Conservation (phyloP, 495 filamentous ascomycete genomes). For the Aspergillus kassunensis region DNA sequence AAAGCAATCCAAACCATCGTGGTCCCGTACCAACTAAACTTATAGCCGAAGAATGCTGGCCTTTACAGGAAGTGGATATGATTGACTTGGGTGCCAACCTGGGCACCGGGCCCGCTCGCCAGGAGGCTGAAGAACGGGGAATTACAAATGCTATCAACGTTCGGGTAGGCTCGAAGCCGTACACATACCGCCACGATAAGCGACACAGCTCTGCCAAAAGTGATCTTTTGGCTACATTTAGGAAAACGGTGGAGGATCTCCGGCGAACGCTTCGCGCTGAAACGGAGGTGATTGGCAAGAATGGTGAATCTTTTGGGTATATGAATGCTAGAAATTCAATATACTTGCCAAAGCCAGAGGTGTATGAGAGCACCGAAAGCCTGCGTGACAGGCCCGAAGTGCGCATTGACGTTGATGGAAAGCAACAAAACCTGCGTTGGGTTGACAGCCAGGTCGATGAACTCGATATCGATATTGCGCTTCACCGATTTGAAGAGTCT, state of each 20-base stretch:
- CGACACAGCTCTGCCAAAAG: slow-evolving; percentile 69
- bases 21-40: slow-evolving; percentile 70
- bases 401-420: slow-evolving; percentile 92
- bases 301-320: slow-evolving; percentile 77
- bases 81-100: slow-evolving; percentile 72
- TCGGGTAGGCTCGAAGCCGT: slow-evolving; percentile 82
- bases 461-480: slow-evolving; percentile 89
- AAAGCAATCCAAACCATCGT: slow-evolving; percentile 48
- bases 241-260: slow-evolving; percentile 87
- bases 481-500: slow-evolving; percentile 83
- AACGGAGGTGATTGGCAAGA: slow-evolving; percentile 72
- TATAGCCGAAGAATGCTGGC: slow-evolving; percentile 92
- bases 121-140: slow-evolving; percentile 56
- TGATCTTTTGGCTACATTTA: slow-evolving; percentile 76
- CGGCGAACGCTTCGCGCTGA: slow-evolving; percentile 77
- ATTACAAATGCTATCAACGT: slow-evolving; percentile 88
- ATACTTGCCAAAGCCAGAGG: slow-evolving; percentile 30
- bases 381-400: slow-evolving; percentile 69
- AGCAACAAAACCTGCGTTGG: slow-evolving; percentile 92
- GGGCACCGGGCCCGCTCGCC: slow-evolving; percentile 51
- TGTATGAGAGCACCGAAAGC: slow-evolving; percentile 63
- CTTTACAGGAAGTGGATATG: slow-evolving; percentile 87
- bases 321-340: slow-evolving; percentile 42
- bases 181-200: slow-evolving; percentile 85
- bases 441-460: slow-evolving; percentile 94